Evolutionary conservation across 2,329 filamentous ascomycete species (phyloP), one percentile per base, ranked within the genome.

Genomic region (Teratosphaeria nubilosa): DNA sequence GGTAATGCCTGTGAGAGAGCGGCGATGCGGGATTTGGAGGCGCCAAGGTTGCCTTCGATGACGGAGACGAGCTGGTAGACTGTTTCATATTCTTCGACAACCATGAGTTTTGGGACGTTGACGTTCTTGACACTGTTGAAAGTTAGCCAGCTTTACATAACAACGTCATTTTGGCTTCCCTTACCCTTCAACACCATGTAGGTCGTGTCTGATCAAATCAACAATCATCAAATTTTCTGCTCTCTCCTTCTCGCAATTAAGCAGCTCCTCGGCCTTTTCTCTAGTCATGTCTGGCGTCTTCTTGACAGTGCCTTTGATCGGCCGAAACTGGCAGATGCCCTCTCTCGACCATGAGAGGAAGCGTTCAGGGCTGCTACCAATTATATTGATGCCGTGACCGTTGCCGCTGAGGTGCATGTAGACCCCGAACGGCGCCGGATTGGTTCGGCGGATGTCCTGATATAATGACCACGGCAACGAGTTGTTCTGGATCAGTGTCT

Each of bases 151-250:
- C 32, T n/a, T 50, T 14, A n/a, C 30, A 37, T 48, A 10, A 9
- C 41, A 20, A 9, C 14, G 31, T 20, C n/a, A 16, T 14, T n/a
- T 45, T 9, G 11, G 9, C 7, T 20, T 20, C 7, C 85, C 86
- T 1, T 87, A 81, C 5, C 88, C 89, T 60, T 87, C 90, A 9
- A 95, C 85, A n/a, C 86, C 84, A 72, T 95, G 88, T 13, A 97
- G 78, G 72, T 97, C 92, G 69, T 97, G 92, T 0, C 92, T 83
- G n/a, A 96, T 94, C 0, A 97, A 79, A 72, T 97, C 92, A 2
- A 96, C 91, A 66, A 97, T 96, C 94, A 97, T 97, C 25, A 97
- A 81, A 69, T 97, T 97, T 76, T 97, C 92, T 0, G 92, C 92
- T 66, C 89, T 86, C 72, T 97, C 94, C 72, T 97, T 97, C 24